Evolutionary conservation across 202 grass and related monocot species (phyloP), one percentile per base, ranked within the genome.

Genomic region (Zizania palustris): DNA sequence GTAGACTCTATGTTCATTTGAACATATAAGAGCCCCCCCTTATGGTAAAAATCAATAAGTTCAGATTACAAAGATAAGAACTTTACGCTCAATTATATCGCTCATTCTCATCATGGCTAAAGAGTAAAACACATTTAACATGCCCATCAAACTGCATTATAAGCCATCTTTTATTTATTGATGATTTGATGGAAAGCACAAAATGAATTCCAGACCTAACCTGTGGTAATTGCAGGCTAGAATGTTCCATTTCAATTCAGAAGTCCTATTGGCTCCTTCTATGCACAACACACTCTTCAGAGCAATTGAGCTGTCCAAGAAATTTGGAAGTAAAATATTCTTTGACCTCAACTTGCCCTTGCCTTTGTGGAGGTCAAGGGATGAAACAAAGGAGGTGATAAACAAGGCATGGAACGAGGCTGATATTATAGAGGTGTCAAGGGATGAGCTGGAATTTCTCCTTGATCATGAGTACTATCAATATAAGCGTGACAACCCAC

Each of bases 181-280:
- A 53, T 12, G 1, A 38, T 50, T 38, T 36, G 45, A n/a, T 70
- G 28, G 7, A 50, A 6, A 71, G 1, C 15, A 71, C 12, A 28
- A 11, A 71, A 1, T 62, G 12, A 49, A 41, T 38, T 86, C 78
- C 14, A 54, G 42, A 60, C 69, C 49, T 81, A 85, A 85, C 66
- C 5, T 35, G 9, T 81, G 19, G 9, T 60, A 62, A 82, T 74
- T 80, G 12, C 35, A 97, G 94, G 94, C 91, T 55, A 84, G 36
- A 73, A 90, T 97, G 67, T 88, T 97, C 50, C 94, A 97, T 89
- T 97, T 94, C 80, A 97, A 83, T 66, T 97, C 94, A 53, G 94
- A 93, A 40, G 89, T 84, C 9, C 61, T 94, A 8, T 69, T 97
- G 67, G 83, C 77, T 50, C 86, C 89, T 7, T 71, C 79, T n/a